Base-by-base conservation (phyloP, 2,329 filamentous ascomycete genomes). In the Didymosphaeria variabile region DNA sequence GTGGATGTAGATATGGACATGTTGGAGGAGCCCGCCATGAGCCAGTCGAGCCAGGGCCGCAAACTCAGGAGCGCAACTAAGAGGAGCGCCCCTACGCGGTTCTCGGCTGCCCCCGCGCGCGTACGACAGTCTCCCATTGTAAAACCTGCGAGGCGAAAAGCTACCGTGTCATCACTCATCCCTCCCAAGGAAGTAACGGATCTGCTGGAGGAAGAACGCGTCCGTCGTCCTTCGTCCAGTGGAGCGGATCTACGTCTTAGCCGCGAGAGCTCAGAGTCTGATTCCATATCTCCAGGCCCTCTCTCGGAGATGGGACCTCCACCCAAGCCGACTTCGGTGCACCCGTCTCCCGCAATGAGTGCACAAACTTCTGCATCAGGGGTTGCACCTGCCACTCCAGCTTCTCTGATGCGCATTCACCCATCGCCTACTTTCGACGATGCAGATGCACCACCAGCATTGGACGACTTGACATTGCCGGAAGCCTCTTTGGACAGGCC, bases 121-220 rank as follows among this genome's bases (percentile, higher is more conserved):
- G 82, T 92, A 58, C 87, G 88, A 68, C 89, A 91, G 76, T 92
- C 90, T 13, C 90, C 91, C 3, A 91, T 92, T 55, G 85, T 89
- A 38, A 92, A 92, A 72, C 86, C 90, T 12, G 81, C 79, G 65
- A 75, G 82, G 47, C 82, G 83, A 67, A 84, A 83, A 67, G 76
- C 77, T 17, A 79, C 78, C 36, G 70, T 81, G 17, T 79, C 79
- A 2, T 78, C 81, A 15, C 68, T 79, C 4, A 80, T 84, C 29
- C 79, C 80, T 17, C 73, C 81, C 12, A 82, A 83, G 63, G 79
- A 83, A 68, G 74, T 81, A 69, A 77, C 77, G 74, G 74, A 77
- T 29, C 64, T 79, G 23, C 64, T 81, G 55, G 71, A 79, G 31
- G 78, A 82, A 58, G 71, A 75, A 42, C 78, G 69, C 17, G 65